A percentile compares a stretch with the other conserved stretches of the same genome.
These are phyloP conservation scores for Arthrobotrys pseudoclavata DNA, from an alignment of 2,329 filamentous ascomycete species.

Conservation along the genomic window DNA sequence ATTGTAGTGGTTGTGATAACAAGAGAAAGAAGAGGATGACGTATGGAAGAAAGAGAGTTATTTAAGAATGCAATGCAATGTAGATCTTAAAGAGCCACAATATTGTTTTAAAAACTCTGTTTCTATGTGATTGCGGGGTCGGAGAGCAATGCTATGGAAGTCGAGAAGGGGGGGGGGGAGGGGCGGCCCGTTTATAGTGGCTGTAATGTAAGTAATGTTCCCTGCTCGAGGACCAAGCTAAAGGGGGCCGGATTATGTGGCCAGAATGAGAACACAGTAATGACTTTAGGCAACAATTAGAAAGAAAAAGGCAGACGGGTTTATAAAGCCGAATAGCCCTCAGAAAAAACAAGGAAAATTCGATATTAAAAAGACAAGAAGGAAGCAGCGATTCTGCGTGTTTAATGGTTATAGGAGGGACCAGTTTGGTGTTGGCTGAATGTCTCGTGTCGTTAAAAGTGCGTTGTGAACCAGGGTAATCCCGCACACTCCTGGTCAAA, in stretches of 20 bases:
- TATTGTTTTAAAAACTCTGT: constrained; percentile 5
- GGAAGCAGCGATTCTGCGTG: constrained; percentile 40
- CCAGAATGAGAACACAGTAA: neutral
- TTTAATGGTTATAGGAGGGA: constrained; percentile 45
- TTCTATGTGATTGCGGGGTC: constrained; percentile 2
- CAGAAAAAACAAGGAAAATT: neutral
- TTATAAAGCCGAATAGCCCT: constrained; percentile 5
- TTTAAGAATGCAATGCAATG: neutral
- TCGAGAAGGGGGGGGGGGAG: neutral
- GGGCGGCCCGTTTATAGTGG: constrained; percentile 17
- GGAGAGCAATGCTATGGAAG: constrained; percentile 4
- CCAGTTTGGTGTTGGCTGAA: constrained; percentile 35
- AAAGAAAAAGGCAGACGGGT: neutral
- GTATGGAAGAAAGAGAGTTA: neutral
- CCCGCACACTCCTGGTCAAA: constrained; percentile 40
- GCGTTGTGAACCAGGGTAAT: constrained; percentile 56
- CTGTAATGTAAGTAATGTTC: neutral
- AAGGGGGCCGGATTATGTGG: neutral
- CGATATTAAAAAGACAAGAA: constrained; percentile 10
- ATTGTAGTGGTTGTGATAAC: neutral
- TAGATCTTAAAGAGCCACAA: constrained; percentile 5
- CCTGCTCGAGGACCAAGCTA: neutral
- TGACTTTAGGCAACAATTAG: constrained; percentile 14
- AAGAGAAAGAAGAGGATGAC: neutral
- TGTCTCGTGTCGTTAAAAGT: constrained; percentile 59